Evolutionary conservation across 208 protist genomes (phyloP), one percentile per base, ranked within the genome.

Genomic region (Leishmania major): DNA sequence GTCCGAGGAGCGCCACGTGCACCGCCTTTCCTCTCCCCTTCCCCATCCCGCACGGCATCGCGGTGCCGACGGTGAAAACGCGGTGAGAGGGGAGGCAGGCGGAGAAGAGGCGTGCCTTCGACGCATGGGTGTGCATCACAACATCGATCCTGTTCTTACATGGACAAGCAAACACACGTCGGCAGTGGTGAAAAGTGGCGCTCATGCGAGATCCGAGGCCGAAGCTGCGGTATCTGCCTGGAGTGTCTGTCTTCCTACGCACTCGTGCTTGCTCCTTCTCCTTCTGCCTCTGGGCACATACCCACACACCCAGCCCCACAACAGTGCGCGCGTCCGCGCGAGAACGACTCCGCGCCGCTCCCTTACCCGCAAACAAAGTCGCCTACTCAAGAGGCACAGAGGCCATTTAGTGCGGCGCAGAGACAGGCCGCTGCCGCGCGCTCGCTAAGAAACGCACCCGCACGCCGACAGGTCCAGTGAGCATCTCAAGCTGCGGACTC

Each of bases 401-500:
- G 3, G 28, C 69, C 69, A 0, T 0, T 35, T 11, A 51, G 43
- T 35, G 66, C 11, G 40, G 37, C 17, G 35, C 66, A n/a, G 1
- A 13, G 22, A 45, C 13, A 45, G 35, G 6, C 25, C 22, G 37
- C 37, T 71, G 66, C 37, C 40, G 37, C 5, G 19, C 37, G 28
- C 22, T 73, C 45, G 31, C 43, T 15, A 73, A 51, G 40, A 51
- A 11, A 15, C 37, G 0, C 37, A n/a, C 19, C 6, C 55, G 37
- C 31, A 3, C 35, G 2, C 40, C n/a, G 10, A 3, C 31, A 57
- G 11, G 4, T 31, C 8, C 59, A 13, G 17, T 17, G 35, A 4
- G 0, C 59, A n/a, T n/a, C 45, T 77, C 40, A 78, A 10, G 79
- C 73, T 8, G 79, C 77, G 4, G 75, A 49, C 72, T 78, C 79